Evolutionary conservation across 2,329 filamentous ascomycete species (phyloP).

Genomic region (Colletotrichum tropicicola): DNA sequence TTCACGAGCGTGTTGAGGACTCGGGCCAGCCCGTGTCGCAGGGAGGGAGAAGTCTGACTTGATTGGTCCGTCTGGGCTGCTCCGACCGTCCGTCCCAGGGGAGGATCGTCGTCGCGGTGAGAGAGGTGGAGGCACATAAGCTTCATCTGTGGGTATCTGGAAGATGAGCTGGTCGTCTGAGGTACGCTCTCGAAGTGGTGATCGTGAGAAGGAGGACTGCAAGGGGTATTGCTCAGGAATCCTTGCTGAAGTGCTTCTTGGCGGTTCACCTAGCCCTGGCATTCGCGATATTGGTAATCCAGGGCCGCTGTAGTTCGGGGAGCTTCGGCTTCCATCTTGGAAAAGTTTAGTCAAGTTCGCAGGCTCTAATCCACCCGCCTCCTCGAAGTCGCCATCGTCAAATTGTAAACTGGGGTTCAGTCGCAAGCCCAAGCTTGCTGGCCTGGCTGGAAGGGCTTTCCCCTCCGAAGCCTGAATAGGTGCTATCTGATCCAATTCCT

Average conservation of each 20-base stretch:
- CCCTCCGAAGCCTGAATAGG: slow-evolving; percentile 61
- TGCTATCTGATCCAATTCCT: slow-evolving; percentile 81
- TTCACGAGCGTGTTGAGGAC: slow-evolving; percentile 60
- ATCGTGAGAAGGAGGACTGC: slow-evolving; percentile 64
- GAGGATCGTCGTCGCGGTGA: slow-evolving; percentile 69
- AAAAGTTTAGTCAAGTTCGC: slow-evolving; percentile 59
- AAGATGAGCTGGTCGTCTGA: slow-evolving; percentile 44
- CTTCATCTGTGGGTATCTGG: slow-evolving; percentile 61
- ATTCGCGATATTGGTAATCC: slow-evolving; percentile 30
- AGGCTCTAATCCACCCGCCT: slow-evolving; percentile 58
- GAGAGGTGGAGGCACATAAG: slow-evolving; percentile 76
- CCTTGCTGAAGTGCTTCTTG: slow-evolving; percentile 27
- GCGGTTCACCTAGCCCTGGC: slow-evolving; percentile 6
- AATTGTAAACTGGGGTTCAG: slow-evolving; percentile 42
- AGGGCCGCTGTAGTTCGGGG: neutral
- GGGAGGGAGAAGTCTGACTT: slow-evolving; percentile 46
- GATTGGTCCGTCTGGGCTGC: slow-evolving; percentile 35
- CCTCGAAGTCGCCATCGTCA: slow-evolving; percentile 52
- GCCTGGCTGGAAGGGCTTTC: slow-evolving; percentile 80
- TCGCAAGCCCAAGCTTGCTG: slow-evolving; percentile 65
- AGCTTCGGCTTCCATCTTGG: slow-evolving; percentile 1
- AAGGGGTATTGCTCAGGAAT: slow-evolving; percentile 43
- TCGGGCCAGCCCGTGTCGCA: slow-evolving; percentile 35
- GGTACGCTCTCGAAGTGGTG: slow-evolving; percentile 50
- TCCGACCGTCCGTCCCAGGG: slow-evolving; percentile 33